A percentile compares a stretch with the other conserved stretches of the same genome.
Conservation (phyloP, 1,284 basidiomycete species). For the Cutaneotrichosporon cyanovorans region DNA sequence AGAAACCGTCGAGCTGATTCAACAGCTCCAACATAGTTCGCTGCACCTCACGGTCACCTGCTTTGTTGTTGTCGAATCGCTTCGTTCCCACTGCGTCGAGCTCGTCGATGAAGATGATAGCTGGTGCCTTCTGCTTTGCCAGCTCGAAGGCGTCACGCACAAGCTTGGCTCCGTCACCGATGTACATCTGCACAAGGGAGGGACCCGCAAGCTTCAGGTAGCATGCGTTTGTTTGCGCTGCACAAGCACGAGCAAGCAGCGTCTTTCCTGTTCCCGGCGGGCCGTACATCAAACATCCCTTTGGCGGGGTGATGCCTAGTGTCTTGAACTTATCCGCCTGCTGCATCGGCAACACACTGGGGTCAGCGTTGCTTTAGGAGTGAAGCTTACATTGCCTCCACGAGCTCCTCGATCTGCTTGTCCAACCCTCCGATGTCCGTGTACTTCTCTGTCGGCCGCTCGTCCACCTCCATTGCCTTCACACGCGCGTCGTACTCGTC, state of each 20-base stretch:
- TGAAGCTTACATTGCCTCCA: constrained; percentile 58
- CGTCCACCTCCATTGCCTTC: constrained; percentile 89
- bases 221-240: constrained; percentile 72
- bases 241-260: constrained; percentile 66
- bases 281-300: constrained; percentile 72
- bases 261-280: constrained; percentile 74
- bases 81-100: constrained; percentile 98
- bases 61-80: constrained; percentile 95
- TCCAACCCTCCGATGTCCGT: constrained; percentile 72
- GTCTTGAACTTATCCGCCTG: constrained; percentile 75
- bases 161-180: constrained; percentile 86
- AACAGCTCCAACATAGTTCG: constrained; percentile 97
- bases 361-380: constrained; percentile 5
- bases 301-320: constrained; percentile 69
- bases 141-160: constrained; percentile 95
- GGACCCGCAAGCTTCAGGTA: constrained; percentile 72
- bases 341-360: constrained; percentile 64
- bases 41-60: constrained; percentile 97
- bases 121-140: constrained; percentile 96
- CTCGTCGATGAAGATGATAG: constrained; percentile 98
- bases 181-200: constrained; percentile 60
- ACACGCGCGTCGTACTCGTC: constrained; percentile 68
- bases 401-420: constrained; percentile 74
- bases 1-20: constrained; percentile 76
- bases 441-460: constrained; percentile 68